Conservation (phyloP, 805 yeast species). For the Lipomyces mesembrius region DNA sequence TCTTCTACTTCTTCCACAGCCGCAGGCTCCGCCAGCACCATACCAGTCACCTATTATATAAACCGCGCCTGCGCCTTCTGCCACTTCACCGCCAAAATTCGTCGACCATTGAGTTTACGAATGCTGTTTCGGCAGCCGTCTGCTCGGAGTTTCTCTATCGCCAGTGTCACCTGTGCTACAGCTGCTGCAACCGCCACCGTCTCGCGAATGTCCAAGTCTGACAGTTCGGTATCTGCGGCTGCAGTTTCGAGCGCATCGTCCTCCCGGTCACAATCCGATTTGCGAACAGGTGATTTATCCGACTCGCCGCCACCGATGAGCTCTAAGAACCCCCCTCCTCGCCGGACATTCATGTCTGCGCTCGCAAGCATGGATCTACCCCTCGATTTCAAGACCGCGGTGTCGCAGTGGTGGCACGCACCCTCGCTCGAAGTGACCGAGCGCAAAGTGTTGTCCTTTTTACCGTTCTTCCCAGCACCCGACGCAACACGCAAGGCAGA, state of each 20-base stretch:
- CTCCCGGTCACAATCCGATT: neutral
- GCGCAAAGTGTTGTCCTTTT: conserved; percentile 55
- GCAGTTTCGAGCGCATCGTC: neutral
- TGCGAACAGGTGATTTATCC: neutral
- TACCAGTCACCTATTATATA: neutral
- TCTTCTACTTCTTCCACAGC: neutral
- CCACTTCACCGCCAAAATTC: conserved; percentile 1
- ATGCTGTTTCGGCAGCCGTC: conserved; percentile 2
- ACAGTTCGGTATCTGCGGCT: neutral
- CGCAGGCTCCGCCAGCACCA: neutral
- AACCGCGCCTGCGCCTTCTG: neutral
- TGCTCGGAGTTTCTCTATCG: neutral
- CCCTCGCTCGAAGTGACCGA: conserved; percentile 50
- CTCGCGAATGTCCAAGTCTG: neutral
- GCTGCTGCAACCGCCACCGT: conserved; percentile 6
- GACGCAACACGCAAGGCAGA: conserved; percentile 42
- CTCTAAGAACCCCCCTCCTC: conserved; percentile 16
- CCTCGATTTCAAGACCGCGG: conserved; percentile 47
- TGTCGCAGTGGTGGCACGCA: conserved; percentile 52
- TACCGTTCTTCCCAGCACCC: conserved; percentile 54
- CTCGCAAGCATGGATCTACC: conserved; percentile 43
- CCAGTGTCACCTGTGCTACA: conserved; percentile 1
- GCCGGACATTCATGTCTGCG: conserved; percentile 23
- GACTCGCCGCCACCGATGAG: neutral
- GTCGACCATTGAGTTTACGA: conserved; percentile 3